phyloP scores from a whole-genome alignment of 371 early-diverging fungal species.

The Parasitella parasitica region DNA sequence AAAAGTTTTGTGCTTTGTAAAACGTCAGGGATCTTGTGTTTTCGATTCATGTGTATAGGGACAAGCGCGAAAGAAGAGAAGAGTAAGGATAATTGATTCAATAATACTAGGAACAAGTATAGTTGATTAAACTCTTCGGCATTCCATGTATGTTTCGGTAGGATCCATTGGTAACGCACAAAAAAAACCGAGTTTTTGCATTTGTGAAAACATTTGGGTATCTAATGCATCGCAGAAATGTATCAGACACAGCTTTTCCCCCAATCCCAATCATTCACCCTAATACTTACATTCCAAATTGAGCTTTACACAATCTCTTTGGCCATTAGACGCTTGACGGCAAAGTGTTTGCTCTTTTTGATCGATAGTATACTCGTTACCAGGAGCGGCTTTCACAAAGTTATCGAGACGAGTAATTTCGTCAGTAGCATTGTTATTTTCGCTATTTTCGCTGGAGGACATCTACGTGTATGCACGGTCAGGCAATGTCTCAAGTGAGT shows the following conservation, averaged over 20 bases:
- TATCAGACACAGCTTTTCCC: not conserved
- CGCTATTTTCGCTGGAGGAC: conserved; percentile 2
- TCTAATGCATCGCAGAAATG: conserved; percentile 22
- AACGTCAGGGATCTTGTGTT: not conserved
- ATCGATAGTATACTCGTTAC: conserved; percentile 45
- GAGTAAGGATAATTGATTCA: not conserved
- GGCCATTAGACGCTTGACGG: conserved; percentile 27
- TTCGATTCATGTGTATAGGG: not conserved
- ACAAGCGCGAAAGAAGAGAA: not conserved
- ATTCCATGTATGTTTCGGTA: conserved; percentile 55
- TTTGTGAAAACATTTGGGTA: conserved; percentile 55
- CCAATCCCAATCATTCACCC: not conserved
- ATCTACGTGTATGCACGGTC: not conserved
- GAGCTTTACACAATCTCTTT: conserved; percentile 46
- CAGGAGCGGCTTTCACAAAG: conserved; percentile 44
- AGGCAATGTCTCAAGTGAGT: not conserved
- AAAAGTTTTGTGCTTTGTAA: not conserved
- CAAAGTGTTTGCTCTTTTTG: conserved; percentile 46
- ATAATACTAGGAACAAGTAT: not conserved
- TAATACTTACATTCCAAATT: conserved; percentile 48
- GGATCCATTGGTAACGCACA: conserved; percentile 60
- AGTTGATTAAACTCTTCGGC: conserved; percentile 33
- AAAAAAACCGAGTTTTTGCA: conserved; percentile 61
- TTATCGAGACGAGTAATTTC: conserved; percentile 39
- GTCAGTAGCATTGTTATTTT: not conserved